phyloP scores from a whole-genome alignment of 305 asterid genomes.

The Ajuga reptans region DNA sequence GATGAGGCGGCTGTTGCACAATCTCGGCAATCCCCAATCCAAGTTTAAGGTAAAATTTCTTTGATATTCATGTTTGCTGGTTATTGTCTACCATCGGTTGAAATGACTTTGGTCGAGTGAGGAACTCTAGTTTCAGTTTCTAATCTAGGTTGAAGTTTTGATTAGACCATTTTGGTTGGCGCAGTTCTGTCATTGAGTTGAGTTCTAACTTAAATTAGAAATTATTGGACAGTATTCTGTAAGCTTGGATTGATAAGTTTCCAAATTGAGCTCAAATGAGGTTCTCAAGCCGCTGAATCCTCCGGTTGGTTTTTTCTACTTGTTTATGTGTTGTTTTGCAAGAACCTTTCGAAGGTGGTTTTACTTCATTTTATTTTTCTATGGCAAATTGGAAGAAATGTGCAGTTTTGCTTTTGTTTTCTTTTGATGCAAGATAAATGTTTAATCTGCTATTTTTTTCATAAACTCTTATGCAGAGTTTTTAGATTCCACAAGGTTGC shows the following conservation, averaged over 20 bases:
- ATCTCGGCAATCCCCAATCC: slow-evolving; percentile 70
- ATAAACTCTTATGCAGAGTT: background rate
- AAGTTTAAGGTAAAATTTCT: slow-evolving; percentile 57
- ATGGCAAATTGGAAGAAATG: background rate
- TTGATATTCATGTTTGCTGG: background rate
- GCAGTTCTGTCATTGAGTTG: background rate
- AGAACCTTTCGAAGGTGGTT: background rate
- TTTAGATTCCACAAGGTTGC: background rate
- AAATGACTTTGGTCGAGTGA: background rate
- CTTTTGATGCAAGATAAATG: background rate
- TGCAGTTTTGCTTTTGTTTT: background rate
- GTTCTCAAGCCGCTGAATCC: background rate
- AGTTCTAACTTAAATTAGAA: background rate
- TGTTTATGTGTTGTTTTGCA: background rate
- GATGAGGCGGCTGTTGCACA: slow-evolving; percentile 64
- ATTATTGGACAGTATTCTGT: background rate
- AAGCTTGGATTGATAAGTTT: background rate
- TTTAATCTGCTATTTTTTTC: background rate
- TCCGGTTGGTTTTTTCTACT: background rate
- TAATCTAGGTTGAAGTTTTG: background rate
- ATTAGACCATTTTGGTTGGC: background rate
- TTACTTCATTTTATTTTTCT: background rate
- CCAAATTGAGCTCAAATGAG: background rate
- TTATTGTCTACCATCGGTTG: background rate
- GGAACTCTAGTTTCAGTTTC: background rate